phyloP scores from a whole-genome alignment of 495 filamentous ascomycete species.

The Trichoderma gamsii region DNA sequence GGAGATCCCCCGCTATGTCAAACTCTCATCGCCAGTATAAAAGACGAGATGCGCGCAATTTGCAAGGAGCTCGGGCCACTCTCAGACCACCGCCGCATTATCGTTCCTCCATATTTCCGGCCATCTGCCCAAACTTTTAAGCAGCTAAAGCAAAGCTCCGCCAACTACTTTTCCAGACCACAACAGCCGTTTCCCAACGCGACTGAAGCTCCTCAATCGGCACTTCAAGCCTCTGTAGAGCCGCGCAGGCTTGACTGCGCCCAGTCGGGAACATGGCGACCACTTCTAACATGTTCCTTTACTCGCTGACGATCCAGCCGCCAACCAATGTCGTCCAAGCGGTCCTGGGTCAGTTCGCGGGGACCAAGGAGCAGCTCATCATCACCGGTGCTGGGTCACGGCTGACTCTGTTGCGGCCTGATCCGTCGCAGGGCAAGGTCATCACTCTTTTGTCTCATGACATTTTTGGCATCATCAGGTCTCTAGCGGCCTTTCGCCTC shows the following conservation, averaged over 20 bases:
- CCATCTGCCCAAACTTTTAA: conserved; percentile 18
- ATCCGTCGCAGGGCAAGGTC: conserved; percentile 78
- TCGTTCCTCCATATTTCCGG: conserved; percentile 14
- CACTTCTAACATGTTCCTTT: conserved; percentile 96
- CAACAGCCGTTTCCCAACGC: conserved; percentile 13
- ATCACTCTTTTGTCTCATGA: conserved; percentile 81
- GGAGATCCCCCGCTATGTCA: neutral
- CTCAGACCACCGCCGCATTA: conserved; percentile 11
- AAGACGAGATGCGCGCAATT: neutral
- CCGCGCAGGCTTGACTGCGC: conserved; percentile 51
- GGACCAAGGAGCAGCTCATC: conserved; percentile 94
- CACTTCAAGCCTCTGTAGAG: conserved; percentile 9
- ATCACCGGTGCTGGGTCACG: conserved; percentile 88
- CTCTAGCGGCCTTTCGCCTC: conserved; percentile 78
- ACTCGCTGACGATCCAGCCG: conserved; percentile 88
- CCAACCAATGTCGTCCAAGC: conserved; percentile 84
- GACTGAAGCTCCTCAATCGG: conserved; percentile 13
- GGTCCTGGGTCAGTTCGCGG: conserved; percentile 87
- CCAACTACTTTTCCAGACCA: neutral
- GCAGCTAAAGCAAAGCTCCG: neutral
- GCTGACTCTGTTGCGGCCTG: conserved; percentile 79
- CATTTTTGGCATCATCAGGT: conserved; percentile 89
- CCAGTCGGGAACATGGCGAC: conserved; percentile 70
- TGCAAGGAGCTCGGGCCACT: conserved; percentile 11
- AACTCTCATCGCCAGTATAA: neutral